Percentiles rank a stretch among this genome's conserved stretches.
These are phyloP conservation scores for Magnaporthiopsis rhizophila DNA, from an alignment of 2,329 filamentous ascomycete genomes.

Conservation along the genomic window DNA sequence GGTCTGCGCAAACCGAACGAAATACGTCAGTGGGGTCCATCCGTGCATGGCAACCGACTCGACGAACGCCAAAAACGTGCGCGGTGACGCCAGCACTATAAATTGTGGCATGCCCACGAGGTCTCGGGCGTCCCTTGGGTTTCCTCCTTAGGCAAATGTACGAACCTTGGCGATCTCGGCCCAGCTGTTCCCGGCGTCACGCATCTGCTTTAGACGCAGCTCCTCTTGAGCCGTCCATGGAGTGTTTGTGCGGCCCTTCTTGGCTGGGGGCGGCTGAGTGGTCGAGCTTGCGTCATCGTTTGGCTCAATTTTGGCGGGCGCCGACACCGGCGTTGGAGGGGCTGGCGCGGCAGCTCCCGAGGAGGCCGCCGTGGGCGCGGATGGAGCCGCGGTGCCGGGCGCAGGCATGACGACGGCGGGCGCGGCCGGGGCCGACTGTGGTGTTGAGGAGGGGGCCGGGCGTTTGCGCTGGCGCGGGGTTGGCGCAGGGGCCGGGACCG, in stretches of 20 bases:
- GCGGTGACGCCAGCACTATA: background rate
- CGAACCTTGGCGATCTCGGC: conserved; percentile 93
- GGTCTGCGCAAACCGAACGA: conserved; percentile 43
- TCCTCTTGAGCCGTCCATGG: conserved; percentile 97
- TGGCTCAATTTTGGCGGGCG: conserved; percentile 18
- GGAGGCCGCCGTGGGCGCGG: conserved; percentile 19
- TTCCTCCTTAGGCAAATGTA: conserved; percentile 4
- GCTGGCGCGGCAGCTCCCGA: conserved; percentile 8
- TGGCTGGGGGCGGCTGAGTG: conserved; percentile 50
- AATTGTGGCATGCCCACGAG: background rate
- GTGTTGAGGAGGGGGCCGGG: conserved; percentile 24
- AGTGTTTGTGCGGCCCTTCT: conserved; percentile 97
- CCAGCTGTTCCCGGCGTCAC: conserved; percentile 90
- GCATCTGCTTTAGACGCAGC: conserved; percentile 84
- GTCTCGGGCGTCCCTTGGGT: background rate
- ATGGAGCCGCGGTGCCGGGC: conserved; percentile 26
- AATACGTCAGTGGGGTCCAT: background rate
- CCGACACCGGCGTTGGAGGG: conserved; percentile 12
- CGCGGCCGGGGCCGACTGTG: conserved; percentile 16
- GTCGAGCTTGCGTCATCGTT: conserved; percentile 25
- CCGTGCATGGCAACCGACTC: background rate
- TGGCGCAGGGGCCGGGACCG: conserved; percentile 20
- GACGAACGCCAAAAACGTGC: background rate
- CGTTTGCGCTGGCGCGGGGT: conserved; percentile 31
- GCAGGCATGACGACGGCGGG: conserved; percentile 24